Conservation (phyloP, 352 stramenopile species). For the Ophiocytium majus region DNA sequence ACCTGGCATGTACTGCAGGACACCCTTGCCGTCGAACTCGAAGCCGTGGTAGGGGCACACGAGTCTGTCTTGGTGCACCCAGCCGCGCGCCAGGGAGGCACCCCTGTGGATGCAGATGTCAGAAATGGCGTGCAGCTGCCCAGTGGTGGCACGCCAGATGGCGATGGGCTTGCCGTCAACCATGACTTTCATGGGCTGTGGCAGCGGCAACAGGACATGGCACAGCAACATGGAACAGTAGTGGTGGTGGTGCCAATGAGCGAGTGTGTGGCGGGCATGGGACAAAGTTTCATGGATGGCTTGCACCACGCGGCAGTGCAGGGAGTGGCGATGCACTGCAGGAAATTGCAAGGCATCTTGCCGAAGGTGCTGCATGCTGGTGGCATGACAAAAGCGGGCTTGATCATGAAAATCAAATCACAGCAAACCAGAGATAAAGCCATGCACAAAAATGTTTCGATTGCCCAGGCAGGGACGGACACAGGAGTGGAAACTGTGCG, state of each 20-base stretch:
- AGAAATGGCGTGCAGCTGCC: conserved; percentile 41
- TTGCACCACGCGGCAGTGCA: no score
- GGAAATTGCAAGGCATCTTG: no score
- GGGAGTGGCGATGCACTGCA: no score
- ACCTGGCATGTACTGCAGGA: conserved; percentile 50
- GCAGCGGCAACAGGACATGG: no score
- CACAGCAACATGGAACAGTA: no score
- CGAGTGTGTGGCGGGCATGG: no score
- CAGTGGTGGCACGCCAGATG: conserved; percentile 38
- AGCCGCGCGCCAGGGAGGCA: conserved; percentile 48
- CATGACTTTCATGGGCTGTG: conserved; percentile 28
- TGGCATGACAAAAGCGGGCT: not conserved
- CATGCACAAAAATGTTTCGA: not conserved
- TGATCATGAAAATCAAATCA: not conserved
- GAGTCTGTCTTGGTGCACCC: conserved; percentile 44
- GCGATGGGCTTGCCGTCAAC: conserved; percentile 53
- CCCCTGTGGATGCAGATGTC: conserved; percentile 57
- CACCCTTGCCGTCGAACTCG: conserved; percentile 54
- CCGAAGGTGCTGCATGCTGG: not conserved
- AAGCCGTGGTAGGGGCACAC: conserved; percentile 58
- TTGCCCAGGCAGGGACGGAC: not conserved
- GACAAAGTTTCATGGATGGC: no score
- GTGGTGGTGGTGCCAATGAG: no score
- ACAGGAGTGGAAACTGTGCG: no score
- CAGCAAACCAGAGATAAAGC: not conserved